These are phyloP conservation scores for Hanseniaspora vineae DNA, from an alignment of 805 yeast species.

Conservation along the genomic window DNA sequence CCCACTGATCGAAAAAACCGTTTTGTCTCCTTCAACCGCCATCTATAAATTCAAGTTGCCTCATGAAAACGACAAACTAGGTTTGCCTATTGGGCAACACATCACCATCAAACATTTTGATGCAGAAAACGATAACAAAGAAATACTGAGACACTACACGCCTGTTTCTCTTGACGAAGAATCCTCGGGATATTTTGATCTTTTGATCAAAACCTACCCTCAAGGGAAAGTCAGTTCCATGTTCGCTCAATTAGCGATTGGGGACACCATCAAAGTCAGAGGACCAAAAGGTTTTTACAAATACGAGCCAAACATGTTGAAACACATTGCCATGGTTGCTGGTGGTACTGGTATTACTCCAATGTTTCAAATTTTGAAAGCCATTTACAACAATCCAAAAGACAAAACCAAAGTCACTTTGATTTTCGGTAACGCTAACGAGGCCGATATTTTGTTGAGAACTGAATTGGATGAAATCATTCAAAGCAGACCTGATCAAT, in stretches of 20 bases:
- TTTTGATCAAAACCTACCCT: constrained; percentile 76
- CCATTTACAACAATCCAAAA: constrained; percentile 60
- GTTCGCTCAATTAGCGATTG: constrained; percentile 60
- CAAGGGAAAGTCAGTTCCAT: constrained; percentile 71
- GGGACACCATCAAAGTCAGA: constrained; percentile 63
- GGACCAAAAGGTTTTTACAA: constrained; percentile 89
- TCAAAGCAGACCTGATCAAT: constrained; percentile 34
- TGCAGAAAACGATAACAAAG: constrained; percentile 43
- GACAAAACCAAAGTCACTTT: constrained; percentile 68
- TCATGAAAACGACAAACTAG: constrained; percentile 55
- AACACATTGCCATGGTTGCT: constrained; percentile 76
- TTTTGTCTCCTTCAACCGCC: constrained; percentile 69
- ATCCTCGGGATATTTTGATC: constrained; percentile 69
- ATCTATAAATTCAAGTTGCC: constrained; percentile 79
- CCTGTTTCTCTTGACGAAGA: constrained; percentile 71
- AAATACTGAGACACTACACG: constrained; percentile 75
- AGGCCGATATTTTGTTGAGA: constrained; percentile 67
- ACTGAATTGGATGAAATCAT: constrained; percentile 65
- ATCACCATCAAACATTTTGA: constrained; percentile 46
- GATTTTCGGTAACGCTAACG: constrained; percentile 70
- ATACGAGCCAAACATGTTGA: constrained; percentile 61
- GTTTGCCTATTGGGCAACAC: constrained; percentile 92
- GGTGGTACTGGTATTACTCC: constrained; percentile 97
- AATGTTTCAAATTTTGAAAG: constrained; percentile 84
- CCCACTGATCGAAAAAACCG: constrained; percentile 66